phyloP scores from a whole-genome alignment of 2,329 filamentous ascomycete genomes.

The Botrytis galanthina region DNA sequence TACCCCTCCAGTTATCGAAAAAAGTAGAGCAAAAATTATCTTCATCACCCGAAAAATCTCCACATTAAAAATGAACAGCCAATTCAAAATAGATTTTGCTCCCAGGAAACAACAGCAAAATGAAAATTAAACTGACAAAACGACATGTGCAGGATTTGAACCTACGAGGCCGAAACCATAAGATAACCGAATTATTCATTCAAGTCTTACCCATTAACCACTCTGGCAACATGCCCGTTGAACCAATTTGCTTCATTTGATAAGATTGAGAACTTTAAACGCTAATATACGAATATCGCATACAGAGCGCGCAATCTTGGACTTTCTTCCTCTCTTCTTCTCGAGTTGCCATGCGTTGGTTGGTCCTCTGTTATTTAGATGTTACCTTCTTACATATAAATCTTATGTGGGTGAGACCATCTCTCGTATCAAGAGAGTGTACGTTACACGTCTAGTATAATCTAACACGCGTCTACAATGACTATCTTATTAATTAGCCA shows the following conservation, averaged over 20 bases:
- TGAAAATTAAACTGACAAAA: rapidly evolving
- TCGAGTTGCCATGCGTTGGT: neutral
- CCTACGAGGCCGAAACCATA: conserved; percentile 23
- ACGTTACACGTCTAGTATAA: neutral
- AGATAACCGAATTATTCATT: conserved; percentile 21
- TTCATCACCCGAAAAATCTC: neutral
- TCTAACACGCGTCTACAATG: neutral
- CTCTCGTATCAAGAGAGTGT: neutral
- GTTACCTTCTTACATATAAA: neutral
- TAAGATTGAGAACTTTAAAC: no score
- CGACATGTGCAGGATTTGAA: conserved; percentile 23
- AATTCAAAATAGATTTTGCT: rapidly evolving
- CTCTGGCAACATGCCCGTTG: conserved; percentile 17
- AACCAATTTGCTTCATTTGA: neutral
- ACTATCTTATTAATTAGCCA: neutral
- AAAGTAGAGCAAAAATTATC: neutral
- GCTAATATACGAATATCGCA: no score
- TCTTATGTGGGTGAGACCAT: neutral
- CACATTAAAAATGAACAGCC: neutral
- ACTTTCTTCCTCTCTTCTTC: no score
- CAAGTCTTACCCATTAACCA: conserved; percentile 24
- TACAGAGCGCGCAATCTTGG: no score
- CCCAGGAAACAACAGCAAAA: neutral
- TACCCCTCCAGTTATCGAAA: neutral
- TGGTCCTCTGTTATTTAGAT: neutral